phyloP scores from a whole-genome alignment of 345 rosid genomes.

The Sonneratia caseolaris region DNA sequence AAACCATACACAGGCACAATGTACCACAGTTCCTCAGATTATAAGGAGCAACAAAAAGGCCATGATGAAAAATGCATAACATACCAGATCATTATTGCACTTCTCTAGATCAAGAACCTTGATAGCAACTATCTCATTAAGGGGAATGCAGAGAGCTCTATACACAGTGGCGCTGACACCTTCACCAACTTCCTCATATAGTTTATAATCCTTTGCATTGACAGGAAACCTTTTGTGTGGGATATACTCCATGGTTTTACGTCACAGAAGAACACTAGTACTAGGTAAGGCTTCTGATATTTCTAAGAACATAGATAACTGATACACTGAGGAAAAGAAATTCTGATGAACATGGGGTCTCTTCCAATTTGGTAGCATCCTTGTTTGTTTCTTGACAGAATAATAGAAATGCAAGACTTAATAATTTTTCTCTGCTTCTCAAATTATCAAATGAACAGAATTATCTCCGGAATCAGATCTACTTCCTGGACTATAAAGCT shows the following conservation, averaged over 20 bases:
- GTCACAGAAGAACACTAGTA: constrained; percentile 35
- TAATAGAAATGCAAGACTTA: not conserved
- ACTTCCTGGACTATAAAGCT: not conserved
- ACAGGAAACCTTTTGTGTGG: constrained; percentile 65
- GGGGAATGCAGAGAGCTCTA: constrained; percentile 86
- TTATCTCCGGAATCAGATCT: not conserved
- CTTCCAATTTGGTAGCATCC: constrained; percentile 64
- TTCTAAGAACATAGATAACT: constrained; percentile 18
- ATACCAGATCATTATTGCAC: constrained; percentile 86
- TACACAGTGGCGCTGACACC: constrained; percentile 90
- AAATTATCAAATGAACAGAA: not conserved
- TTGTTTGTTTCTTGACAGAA: not conserved
- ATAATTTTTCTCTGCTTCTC: not conserved
- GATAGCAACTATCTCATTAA: constrained; percentile 78
- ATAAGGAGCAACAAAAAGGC: not conserved
- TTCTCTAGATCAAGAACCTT: constrained; percentile 93
- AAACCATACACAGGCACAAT: not conserved
- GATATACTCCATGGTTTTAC: constrained; percentile 40
- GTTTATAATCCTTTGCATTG: constrained; percentile 58
- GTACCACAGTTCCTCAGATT: not conserved
- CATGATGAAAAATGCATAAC: constrained; percentile 3
- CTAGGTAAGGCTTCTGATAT: constrained; percentile 18
- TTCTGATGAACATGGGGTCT: constrained; percentile 41
- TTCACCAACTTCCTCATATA: constrained; percentile 92
- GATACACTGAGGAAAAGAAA: constrained; percentile 7